Percentiles rank a stretch among this genome's conserved stretches.
phyloP scores from a whole-genome alignment of 2,329 filamentous ascomycete species.

The Colletotrichum navitas region DNA sequence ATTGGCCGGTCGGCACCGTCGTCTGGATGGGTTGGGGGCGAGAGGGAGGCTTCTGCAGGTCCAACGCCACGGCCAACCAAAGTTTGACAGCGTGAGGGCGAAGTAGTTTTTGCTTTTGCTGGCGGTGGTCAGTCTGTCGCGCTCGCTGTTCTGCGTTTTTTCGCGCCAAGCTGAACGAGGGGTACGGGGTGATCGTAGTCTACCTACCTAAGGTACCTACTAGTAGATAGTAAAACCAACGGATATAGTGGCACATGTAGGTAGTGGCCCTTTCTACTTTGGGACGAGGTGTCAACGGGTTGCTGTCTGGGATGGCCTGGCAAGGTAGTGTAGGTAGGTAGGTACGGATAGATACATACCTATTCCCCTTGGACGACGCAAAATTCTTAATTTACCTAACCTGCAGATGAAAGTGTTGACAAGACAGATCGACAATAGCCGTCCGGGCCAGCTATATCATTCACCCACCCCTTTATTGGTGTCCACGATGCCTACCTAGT shows the following conservation, averaged over 20 bases:
- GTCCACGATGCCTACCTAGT: not conserved
- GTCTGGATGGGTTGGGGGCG: conserved; percentile 30
- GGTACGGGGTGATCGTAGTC: not conserved
- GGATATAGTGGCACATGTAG: not conserved
- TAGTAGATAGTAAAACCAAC: not conserved
- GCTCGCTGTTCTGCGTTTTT: conserved; percentile 7
- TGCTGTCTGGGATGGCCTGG: conserved; percentile 35
- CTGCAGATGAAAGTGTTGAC: conserved; percentile 21
- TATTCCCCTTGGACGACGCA: not conserved
- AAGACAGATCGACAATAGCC: not conserved
- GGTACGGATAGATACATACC: too few species aligned
- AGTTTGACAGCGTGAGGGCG: conserved; percentile 21
- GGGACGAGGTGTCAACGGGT: conserved; percentile 21
- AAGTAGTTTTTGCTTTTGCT: not conserved
- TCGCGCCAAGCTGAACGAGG: conserved; percentile 8
- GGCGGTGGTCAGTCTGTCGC: conserved; percentile 16
- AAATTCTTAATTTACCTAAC: conserved; percentile 9
- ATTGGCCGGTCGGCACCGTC: conserved; percentile 32
- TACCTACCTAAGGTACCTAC: too few species aligned
- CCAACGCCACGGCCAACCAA: conserved; percentile 33
- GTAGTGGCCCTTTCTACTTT: conserved; percentile 20
- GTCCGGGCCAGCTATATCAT: not conserved
- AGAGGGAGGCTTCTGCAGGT: conserved; percentile 34
- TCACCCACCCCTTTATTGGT: not conserved
- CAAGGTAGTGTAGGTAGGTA: not conserved